These are phyloP conservation scores for Magnolia sinica DNA, from an alignment of 164 flowering plant genomes.

Conservation along the genomic window DNA sequence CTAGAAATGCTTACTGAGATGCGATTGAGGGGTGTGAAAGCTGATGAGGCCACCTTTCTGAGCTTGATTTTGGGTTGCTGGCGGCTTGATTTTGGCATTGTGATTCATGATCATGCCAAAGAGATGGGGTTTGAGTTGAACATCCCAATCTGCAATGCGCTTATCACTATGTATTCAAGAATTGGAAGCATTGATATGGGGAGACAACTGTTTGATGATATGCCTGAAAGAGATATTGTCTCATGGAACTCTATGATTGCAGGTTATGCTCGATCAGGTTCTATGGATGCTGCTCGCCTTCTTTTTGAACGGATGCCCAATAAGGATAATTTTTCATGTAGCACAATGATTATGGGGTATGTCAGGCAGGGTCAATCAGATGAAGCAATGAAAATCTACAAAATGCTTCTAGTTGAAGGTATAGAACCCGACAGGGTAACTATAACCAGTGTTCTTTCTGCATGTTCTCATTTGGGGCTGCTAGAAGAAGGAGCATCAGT, in stretches of 20 bases:
- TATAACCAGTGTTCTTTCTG: constrained; percentile 46
- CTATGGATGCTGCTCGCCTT: constrained; percentile 25
- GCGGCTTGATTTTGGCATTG: constrained; percentile 31
- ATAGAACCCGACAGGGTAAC: constrained; percentile 30
- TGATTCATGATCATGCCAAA: constrained; percentile 45
- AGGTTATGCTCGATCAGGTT: constrained; percentile 27
- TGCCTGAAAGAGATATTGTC: constrained; percentile 15
- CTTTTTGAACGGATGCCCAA: constrained; percentile 46
- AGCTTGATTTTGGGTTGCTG: constrained; percentile 13
- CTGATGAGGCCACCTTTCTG: constrained; percentile 15
- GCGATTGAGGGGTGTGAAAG: constrained; percentile 19
- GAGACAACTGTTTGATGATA: constrained; percentile 12
- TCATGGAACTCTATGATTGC: constrained; percentile 16
- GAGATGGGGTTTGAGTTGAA: constrained; percentile 17
- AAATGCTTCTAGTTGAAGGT: constrained; percentile 39
- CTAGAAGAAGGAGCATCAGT: constrained; percentile 16
- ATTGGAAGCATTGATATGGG: constrained; percentile 17
- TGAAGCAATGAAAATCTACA: constrained; percentile 29
- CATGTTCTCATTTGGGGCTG: constrained; percentile 48
- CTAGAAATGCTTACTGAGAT: constrained; percentile 8
- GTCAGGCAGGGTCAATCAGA: constrained; percentile 16
- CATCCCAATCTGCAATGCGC: constrained; percentile 12
- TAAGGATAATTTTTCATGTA: constrained; percentile 50
- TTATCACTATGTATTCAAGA: constrained; percentile 21
- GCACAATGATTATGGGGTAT: constrained; percentile 56